Evolutionary conservation across 1,284 basidiomycete species (phyloP), one percentile per base, ranked within the genome.

Genomic region (Puccinia horiana): DNA sequence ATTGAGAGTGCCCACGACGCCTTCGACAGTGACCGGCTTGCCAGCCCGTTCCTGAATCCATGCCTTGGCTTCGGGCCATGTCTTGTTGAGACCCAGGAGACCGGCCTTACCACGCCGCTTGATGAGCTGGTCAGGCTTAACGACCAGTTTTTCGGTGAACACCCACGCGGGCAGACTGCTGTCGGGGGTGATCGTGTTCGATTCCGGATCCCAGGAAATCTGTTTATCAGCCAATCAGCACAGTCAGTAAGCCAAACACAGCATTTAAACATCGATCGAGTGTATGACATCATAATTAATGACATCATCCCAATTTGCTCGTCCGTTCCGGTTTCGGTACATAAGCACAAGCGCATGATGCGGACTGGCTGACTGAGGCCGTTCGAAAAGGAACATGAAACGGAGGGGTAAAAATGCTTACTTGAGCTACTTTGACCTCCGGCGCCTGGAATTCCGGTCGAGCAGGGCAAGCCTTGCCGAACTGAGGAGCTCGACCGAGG

Each of bases 71-170:
- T 91, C 89, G 67, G 92, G 90, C 94, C 94, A 98, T 74, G 91
- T 90, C 89, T 96, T 96, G 91, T 98, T 98, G 85, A 99, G 91
- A 73, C 92, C 92, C 82, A 99, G 91, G 37, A 99, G 91, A 85
- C 96, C 96, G 44, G 95, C 95, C 91, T 99, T 99, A 86, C 97
- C 97, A 85, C 97, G 93, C 86, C 96, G 93, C 90, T 99, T 99
- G 91, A 99, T 98, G 88, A 99, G 92, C 89, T 98, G 96, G 89
- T 99, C 97, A 58, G 86, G 86, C 84, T 87, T 87, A 74, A 86
- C 86, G 56, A 87, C 86, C 76, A 87, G 85, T 85, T 87, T 87
- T 82, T 84, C 84, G 23, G 65, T 85, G 79, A 84, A 83, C 40
- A 98, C 93, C 96, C 96, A 94, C 84, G 90, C 88, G 69, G 93